Evolutionary conservation across 2,329 filamentous ascomycete genomes (phyloP), one percentile per base, ranked within the genome.

Genomic region (Teratosphaeria nubilosa): DNA sequence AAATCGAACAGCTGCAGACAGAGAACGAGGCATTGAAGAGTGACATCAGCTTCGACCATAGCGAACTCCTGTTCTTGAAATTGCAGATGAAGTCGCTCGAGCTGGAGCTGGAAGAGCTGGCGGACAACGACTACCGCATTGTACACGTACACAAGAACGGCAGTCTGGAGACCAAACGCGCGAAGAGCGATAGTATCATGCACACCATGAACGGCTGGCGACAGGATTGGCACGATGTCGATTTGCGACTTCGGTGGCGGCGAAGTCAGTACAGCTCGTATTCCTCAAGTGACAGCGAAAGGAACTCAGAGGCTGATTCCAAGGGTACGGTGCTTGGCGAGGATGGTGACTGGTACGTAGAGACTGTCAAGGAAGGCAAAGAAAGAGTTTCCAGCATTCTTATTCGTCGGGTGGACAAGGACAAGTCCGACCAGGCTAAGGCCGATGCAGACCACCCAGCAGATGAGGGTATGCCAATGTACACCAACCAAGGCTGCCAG

Each of bases 21-120:
- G 71, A 74, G 61, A 75, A 74, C 56, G 72, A 74, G 54, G 64
- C 64, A 11, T 62, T 76, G 53, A 66, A 68, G 50, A 62, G 67
- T 2, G 72, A 74, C 56, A 63, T 75, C 20, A 70, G 68, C 30
- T 71, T 73, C 61, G 72, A 74, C 55, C 69, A 74, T 57, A 70
- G 67, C 55, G 72, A 74, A 57, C 64, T 75, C 22, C 65, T 75
- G 41, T 74, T 70, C 56, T 60, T 75, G 51, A 72, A 73, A 63
- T 59, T 75, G 32, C 73, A 74, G 60, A 64, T 75, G 53, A 71
- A 72, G 60, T 68, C 69, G 5, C 56, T 75, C 22, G 72, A 74
- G 55, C 62, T 69, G 1, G 69, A 72, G 53, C 65, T 69, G 20
- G 50, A 54, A 25, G 41, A 24, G 24, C 16, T 25, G 24, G 53